Percentiles rank a stretch among this genome's conserved stretches.
Evolutionary conservation across 108 stramenopile species (phyloP).

Genomic region (Skeletonema grethae): DNA sequence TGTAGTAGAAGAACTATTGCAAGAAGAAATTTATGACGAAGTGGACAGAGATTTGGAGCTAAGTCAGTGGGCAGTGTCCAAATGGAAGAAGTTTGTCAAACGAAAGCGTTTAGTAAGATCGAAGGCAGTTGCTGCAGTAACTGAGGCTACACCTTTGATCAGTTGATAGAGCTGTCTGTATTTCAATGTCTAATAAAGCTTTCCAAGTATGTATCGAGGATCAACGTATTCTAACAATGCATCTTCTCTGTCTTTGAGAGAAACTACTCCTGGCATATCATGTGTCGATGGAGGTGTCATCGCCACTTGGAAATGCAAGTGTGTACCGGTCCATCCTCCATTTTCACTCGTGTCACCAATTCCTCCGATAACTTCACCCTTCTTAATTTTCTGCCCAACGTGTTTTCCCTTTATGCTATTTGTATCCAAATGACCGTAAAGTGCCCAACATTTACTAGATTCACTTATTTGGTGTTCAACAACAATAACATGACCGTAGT

Average conservation of each 20-base stretch:
- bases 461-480: conserved; percentile 60
- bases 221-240: conserved; percentile 71
- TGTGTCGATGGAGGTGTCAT: conserved; percentile 57
- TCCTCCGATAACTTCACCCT: conserved; percentile 60
- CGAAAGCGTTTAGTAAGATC: conserved; percentile 20
- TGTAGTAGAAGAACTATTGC: conserved; percentile 72
- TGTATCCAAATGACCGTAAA: conserved; percentile 81
- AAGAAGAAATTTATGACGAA: conserved; percentile 86
- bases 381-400: conserved; percentile 36
- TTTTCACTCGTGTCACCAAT: conserved; percentile 80
- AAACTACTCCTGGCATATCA: conserved; percentile 82
- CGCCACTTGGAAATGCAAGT: conserved; percentile 76
- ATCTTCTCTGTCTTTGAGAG: conserved; percentile 48
- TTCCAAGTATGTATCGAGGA: conserved; percentile 71
- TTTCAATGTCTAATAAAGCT: no score
- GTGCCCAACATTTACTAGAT: conserved; percentile 53
- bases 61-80: conserved; percentile 39
- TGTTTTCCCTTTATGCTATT: conserved; percentile 19
- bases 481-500: conserved; percentile 85
- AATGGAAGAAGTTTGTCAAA: conserved; percentile 57
- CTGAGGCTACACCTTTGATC: conserved; percentile 1
- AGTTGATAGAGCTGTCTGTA: no score
- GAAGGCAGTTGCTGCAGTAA: neutral
- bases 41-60: conserved; percentile 51
- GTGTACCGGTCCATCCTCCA: conserved; percentile 81